These are phyloP conservation scores for Metarhizium robertsii DNA, from an alignment of 2,329 filamentous ascomycete species.

Conservation along the genomic window DNA sequence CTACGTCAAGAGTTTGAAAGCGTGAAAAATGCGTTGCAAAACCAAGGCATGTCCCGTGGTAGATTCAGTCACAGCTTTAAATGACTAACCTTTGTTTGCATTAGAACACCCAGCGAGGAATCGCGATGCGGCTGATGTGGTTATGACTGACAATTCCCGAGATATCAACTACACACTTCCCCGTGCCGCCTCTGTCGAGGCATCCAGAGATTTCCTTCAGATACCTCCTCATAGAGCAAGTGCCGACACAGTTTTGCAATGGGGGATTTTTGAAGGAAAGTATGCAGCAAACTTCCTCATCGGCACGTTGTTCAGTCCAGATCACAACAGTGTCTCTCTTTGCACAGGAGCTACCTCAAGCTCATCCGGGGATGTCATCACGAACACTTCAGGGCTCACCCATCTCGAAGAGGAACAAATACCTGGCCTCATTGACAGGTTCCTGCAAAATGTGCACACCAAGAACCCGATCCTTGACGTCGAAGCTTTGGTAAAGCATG, in stretches of 20 bases:
- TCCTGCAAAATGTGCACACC: conserved; percentile 15
- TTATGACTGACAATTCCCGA: too few relatives aligned
- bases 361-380: conserved; percentile 5
- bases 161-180: background rate
- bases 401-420: conserved; percentile 14
- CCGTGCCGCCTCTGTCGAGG: conserved; percentile 3
- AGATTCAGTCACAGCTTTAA: background rate
- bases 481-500: conserved; percentile 11
- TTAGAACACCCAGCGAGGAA: background rate
- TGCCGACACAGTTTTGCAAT: conserved; percentile 11
- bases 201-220: conserved; percentile 12
- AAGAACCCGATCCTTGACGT: conserved; percentile 18
- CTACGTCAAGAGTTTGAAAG: conserved; percentile 9
- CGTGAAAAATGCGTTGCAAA: conserved; percentile 4
- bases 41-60: conserved; percentile 1
- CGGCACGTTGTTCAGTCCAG: conserved; percentile 8
- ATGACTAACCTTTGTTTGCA: background rate
- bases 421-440: conserved; percentile 13
- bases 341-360: background rate
- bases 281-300: conserved; percentile 11
- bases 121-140: too few relatives aligned
- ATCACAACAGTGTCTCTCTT: background rate
- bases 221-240: conserved; percentile 13
- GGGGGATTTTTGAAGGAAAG: conserved; percentile 10
- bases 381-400: conserved; percentile 3